Base-by-base conservation (phyloP, 768 basidiomycete species). In the Omphalotus guepiniiformis region DNA sequence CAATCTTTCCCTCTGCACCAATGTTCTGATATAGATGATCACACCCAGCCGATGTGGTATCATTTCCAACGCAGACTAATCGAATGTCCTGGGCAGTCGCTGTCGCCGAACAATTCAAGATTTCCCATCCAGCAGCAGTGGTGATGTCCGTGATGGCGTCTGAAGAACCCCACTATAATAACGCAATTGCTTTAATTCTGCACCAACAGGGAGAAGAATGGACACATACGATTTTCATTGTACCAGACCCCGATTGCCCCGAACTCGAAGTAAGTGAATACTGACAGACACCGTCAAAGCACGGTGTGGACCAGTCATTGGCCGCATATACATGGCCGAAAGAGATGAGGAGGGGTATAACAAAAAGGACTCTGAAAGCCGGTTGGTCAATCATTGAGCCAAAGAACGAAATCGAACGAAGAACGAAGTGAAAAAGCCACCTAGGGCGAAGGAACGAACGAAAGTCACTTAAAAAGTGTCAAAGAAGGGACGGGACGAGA, bases 121-220 rank as follows among this genome's bases (percentile, higher is more conserved):
- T 67, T 9, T 53, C 52, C 70, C 70, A 72, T 23, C 68, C 69
- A 7, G 67, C 69, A 9, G 67, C 68, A 12, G 52, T 43, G 13
- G 59, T 60, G 18, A 60, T 54, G 44, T 60, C 48, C 4, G 59
- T 54, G 32, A 61, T 59, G 9, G 58, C 54, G 19, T 50, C 44
- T 0, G 51, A 3, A 4, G 38, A 47, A 9, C 54, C 56, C 53
- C 56, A 61, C 41, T 54, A 37, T 13, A 48, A 25, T n/a, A n/a
- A n/a, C n/a, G n/a, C 18, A 23, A 51, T 19, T 19, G n/a, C 13
- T 39, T 42, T 28, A 23, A 12, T 36, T 15, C 23, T 9, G 38
- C 22, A 18, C 38, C 51, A n/a, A 32, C 39, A 23, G 32, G 11
- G 30, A 42, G 21, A 3, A 6, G 37, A 28, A n/a, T n/a, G 13